These are phyloP conservation scores for Candida stauntonica DNA, from an alignment of 805 yeast genomes.

Conservation along the genomic window DNA sequence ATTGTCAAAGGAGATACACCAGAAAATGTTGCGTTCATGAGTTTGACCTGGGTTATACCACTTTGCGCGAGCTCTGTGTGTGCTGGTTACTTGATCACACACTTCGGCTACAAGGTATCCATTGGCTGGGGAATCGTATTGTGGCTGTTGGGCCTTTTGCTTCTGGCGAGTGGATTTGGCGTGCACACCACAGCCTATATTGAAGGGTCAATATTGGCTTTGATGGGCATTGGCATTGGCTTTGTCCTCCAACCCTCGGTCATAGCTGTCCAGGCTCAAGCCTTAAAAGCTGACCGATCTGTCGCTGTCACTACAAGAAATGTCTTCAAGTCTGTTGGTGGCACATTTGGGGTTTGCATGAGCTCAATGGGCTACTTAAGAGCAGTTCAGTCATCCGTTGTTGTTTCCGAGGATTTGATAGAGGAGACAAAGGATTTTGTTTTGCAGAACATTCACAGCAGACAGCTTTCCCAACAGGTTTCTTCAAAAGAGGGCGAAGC, in stretches of 20 bases:
- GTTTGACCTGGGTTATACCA: slow-evolving; percentile 40
- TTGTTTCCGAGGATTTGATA: slow-evolving; percentile 2
- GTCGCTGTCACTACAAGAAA: slow-evolving; percentile 55
- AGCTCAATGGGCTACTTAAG: slow-evolving; percentile 14
- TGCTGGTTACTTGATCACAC: slow-evolving; percentile 43
- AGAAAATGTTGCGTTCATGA: slow-evolving; percentile 10
- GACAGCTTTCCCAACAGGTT: slow-evolving; percentile 1
- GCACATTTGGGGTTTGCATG: slow-evolving; percentile 53
- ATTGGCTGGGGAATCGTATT: slow-evolving; percentile 37
- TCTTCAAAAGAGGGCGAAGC: slow-evolving; percentile 2
- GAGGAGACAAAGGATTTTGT: slow-evolving; percentile 10
- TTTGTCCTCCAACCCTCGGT: slow-evolving; percentile 22
- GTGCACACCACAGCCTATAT: slow-evolving; percentile 26
- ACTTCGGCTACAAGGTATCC: slow-evolving; percentile 37
- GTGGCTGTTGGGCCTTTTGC: slow-evolving; percentile 38
- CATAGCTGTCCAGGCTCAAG: slow-evolving; percentile 53
- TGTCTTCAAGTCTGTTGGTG: slow-evolving; percentile 53
- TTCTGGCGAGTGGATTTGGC: slow-evolving; percentile 32
- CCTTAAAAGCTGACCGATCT: slow-evolving; percentile 47
- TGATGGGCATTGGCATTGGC: slow-evolving; percentile 42
- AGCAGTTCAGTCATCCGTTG: slow-evolving; percentile 1
- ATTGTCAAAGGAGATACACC: slow-evolving; percentile 30
- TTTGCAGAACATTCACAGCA: slow-evolving; percentile 7
- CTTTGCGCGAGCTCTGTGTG: slow-evolving; percentile 39
- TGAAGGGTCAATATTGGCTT: slow-evolving; percentile 30